Percentiles rank a stretch among this genome's conserved stretches.
phyloP scores from a whole-genome alignment of 306 rosid genomes.

The Arachis stenosperma region DNA sequence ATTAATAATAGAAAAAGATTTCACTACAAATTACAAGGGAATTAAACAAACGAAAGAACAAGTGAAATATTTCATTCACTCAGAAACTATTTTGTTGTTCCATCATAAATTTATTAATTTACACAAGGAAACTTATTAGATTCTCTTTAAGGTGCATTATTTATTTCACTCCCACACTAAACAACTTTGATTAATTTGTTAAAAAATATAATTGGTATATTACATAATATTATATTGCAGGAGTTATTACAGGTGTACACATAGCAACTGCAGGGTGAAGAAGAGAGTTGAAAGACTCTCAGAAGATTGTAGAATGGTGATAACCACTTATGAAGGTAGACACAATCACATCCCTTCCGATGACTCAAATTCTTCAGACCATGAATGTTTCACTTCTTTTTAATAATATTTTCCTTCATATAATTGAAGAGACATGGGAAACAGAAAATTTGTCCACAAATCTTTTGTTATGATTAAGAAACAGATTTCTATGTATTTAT shows the following conservation, averaged over 20 bases:
- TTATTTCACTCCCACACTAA: no score
- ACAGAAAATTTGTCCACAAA: background rate
- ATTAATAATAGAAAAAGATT: no score
- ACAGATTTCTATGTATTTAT: constrained; percentile 6
- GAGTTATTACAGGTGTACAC: constrained; percentile 89
- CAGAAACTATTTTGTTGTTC: no score
- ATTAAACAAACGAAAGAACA: no score
- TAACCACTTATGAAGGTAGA: constrained; percentile 92
- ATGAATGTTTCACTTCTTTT: constrained; percentile 70
- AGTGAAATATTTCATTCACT: no score
- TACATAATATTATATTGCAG: constrained; percentile 39
- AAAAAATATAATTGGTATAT: no score
- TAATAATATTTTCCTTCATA: background rate
- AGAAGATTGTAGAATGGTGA: constrained; percentile 93
- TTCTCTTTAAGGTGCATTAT: no score
- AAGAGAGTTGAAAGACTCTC: constrained; percentile 88
- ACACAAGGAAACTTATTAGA: no score
- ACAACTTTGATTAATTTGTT: no score
- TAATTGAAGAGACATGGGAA: background rate
- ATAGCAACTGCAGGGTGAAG: constrained; percentile 85
- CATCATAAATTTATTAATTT: no score
- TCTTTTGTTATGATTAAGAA: background rate
- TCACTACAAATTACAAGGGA: no score
- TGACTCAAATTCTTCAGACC: constrained; percentile 78
- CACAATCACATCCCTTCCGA: constrained; percentile 88